Conservation (phyloP, 177 flowering plant genomes). For the Telopea speciosissima region DNA sequence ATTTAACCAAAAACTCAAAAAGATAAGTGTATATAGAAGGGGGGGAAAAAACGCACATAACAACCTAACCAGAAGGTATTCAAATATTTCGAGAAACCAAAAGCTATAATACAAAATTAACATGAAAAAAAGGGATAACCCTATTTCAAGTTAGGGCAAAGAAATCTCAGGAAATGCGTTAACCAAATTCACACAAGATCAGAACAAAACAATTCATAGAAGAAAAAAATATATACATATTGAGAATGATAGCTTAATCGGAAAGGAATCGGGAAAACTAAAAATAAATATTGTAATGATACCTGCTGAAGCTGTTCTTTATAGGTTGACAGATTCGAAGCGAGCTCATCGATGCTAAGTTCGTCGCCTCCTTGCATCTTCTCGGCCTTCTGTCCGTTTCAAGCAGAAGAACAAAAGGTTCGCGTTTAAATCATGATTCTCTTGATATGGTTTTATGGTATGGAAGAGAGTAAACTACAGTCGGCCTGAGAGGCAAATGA, state of each 20-base stretch:
- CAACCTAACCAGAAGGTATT: too few relatives aligned
- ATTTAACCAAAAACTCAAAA: too few relatives aligned
- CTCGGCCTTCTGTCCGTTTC: not conserved
- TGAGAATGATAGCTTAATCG: not conserved
- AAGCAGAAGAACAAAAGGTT: too few relatives aligned
- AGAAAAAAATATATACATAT: not conserved
- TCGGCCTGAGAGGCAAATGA: too few relatives aligned
- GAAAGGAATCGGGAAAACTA: not conserved
- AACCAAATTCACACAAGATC: not conserved
- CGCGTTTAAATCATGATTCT: too few relatives aligned
- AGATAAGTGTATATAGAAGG: too few relatives aligned
- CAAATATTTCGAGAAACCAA: not conserved
- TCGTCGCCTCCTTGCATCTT: slow-evolving; percentile 58
- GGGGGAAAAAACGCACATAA: too few relatives aligned
- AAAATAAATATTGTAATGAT: not conserved
- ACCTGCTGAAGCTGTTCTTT: slow-evolving; percentile 84
- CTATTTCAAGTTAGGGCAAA: not conserved
- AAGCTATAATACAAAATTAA: not conserved
- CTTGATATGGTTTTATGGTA: too few relatives aligned
- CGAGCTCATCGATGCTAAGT: slow-evolving; percentile 66
- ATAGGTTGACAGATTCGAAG: slow-evolving; percentile 79
- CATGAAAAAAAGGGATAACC: not conserved
- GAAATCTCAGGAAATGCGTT: not conserved
- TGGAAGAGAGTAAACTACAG: too few relatives aligned
- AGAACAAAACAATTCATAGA: not conserved